Base-by-base conservation (phyloP, 257 asterid genomes). In the Ocimum tenuiflorum region DNA sequence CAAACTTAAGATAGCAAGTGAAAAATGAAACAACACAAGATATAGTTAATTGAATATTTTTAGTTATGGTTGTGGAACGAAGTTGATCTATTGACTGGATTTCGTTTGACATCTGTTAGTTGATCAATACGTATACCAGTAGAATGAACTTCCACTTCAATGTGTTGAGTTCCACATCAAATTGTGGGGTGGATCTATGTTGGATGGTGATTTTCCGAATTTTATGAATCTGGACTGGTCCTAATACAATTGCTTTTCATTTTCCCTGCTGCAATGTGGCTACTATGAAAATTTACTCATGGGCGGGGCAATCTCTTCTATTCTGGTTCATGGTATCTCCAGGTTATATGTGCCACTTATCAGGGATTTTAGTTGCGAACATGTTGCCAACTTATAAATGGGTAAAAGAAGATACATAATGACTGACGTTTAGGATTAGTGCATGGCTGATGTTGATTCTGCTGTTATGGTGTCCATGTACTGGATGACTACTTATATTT, bases 41-140 rank as follows among this genome's bases (percentile, higher is more conserved):
- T 6, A 52, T 31, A 8, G 69, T 35, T 23, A 15, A n/a, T 18
- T 31, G 1, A 35, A 49, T 15, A 50, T 42, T 35, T 35, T 11
- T 27, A 27, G 31, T 27, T 2, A 52, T 9, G 19, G 0, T 67
- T 67, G 24, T 71, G 67, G 56, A 58, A 68, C 2, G 42, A 36
- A 49, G n/a, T 43, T 3, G 41, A 50, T 47, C 27, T 51, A 65
- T 53, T 54, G 47, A 9, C 12, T 36, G 68, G 70, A 65, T 65
- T 60, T 35, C 59, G 68, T 19, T 60, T 29, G 35, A 33, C 23
- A 52, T 50, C 35, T 41, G 45, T 33, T 31, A n/a, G 42, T 51
- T n/a, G 36, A 61, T 23, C 7, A 13, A 19, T 35, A 54, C 45
- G 14, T n/a, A n/a, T n/a, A n/a, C n/a, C n/a, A n/a, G n/a, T n/a